Conservation (phyloP, 2,329 filamentous ascomycete species). For the Amauroascus verrucosus region DNA sequence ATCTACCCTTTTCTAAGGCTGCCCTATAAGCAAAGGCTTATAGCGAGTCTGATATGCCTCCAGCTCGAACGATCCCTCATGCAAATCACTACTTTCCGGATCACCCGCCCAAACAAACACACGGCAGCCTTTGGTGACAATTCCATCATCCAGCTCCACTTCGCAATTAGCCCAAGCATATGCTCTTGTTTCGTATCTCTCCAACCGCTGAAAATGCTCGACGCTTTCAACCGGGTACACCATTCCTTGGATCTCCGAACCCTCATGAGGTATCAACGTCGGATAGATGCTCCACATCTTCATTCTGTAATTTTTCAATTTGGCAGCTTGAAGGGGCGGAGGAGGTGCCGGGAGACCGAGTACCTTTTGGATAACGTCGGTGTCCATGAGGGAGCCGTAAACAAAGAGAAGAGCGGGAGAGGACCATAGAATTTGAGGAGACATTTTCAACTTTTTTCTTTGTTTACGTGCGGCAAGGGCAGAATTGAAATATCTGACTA, state of each 20-base stretch:
- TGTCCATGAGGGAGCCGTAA: slow-evolving; percentile 16
- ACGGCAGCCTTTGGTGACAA: slow-evolving; percentile 2
- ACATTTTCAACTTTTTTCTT: too few relatives aligned
- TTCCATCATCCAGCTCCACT: slow-evolving; percentile 8
- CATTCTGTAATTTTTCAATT: slow-evolving; percentile 13
- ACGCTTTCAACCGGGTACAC: slow-evolving; percentile 11
- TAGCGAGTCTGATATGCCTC: slow-evolving; percentile 9
- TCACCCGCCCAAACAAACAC: slow-evolving; percentile 14
- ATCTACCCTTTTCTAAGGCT: neutral
- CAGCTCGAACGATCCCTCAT: slow-evolving; percentile 11
- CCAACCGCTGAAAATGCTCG: slow-evolving; percentile 9
- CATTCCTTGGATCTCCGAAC: slow-evolving; percentile 3
- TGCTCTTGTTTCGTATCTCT: slow-evolving; percentile 13
- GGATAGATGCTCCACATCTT: slow-evolving; percentile 15
- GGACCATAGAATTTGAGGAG: neutral
- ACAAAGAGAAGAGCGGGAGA: slow-evolving; percentile 11
- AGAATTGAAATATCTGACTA: too few relatives aligned
- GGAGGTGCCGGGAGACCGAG: slow-evolving; percentile 4
- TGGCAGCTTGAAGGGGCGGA: slow-evolving; percentile 7
- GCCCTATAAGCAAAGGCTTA: slow-evolving; percentile 8
- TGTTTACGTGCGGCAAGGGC: too few relatives aligned
- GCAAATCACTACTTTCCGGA: slow-evolving; percentile 6
- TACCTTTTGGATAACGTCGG: slow-evolving; percentile 12
- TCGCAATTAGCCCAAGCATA: slow-evolving; percentile 11
- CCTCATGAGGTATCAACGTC: slow-evolving; percentile 8